phyloP scores from a whole-genome alignment of 345 rosid species.

The Gossypioides kirkii region DNA sequence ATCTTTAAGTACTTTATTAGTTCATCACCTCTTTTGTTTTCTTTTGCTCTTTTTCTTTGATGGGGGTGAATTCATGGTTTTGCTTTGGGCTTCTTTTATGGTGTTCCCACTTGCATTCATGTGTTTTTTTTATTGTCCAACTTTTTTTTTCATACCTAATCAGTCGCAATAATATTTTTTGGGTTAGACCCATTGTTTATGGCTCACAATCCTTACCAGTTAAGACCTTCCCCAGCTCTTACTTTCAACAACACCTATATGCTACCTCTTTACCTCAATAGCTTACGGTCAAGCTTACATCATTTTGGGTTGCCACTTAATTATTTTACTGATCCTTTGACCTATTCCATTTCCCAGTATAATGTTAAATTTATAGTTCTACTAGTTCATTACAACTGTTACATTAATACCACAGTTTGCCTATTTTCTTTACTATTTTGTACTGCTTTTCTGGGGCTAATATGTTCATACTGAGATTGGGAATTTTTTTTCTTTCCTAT shows the following conservation, averaged over 20 bases:
- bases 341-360: no score
- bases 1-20: constrained; percentile 14
- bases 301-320: constrained; percentile 1
- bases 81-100: constrained; percentile 3
- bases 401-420: not conserved
- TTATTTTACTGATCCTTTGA: not conserved
- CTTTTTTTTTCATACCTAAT: not conserved
- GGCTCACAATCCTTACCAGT: not conserved
- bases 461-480: not conserved
- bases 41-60: not conserved
- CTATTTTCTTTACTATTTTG: not conserved
- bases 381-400: not conserved
- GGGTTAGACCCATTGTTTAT: not conserved
- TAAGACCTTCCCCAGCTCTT: constrained; percentile 6
- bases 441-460: no score
- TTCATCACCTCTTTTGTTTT: constrained; percentile 6
- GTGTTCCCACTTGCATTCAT: constrained; percentile 10
- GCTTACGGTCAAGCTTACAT: constrained; percentile 2
- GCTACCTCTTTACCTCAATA: not conserved
- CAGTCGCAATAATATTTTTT: not conserved
- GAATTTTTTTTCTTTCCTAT: not conserved
- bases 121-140: not conserved
- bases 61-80: constrained; percentile 18
- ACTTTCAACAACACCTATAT: not conserved
- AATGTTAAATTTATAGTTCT: not conserved